Percentiles rank a stretch among this genome's conserved stretches.
Evolutionary conservation across 1,284 basidiomycete genomes (phyloP).

Genomic region (Rhodotorula sp.): DNA sequence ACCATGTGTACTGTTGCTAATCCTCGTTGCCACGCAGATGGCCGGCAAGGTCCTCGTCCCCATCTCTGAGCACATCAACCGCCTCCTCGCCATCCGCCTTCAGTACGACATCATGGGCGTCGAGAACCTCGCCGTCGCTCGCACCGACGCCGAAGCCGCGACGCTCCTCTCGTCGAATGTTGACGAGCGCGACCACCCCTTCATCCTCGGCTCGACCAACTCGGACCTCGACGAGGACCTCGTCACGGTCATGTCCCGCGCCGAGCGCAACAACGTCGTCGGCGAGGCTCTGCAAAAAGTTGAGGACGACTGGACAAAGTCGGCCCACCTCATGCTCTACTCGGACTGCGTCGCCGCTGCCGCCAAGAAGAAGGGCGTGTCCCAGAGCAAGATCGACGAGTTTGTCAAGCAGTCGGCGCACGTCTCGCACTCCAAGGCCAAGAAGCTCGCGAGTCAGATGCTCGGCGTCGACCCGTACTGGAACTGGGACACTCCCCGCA

Average conservation of each 20-base stretch:
- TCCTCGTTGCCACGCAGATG: conserved; percentile 51
- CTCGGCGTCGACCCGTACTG: conserved; percentile 75
- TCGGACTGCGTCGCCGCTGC: conserved; percentile 70
- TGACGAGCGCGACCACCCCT: conserved; percentile 92
- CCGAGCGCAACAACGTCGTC: conserved; percentile 73
- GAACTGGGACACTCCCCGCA: conserved; percentile 92
- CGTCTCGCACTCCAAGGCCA: conserved; percentile 67
- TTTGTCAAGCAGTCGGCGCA: conserved; percentile 64
- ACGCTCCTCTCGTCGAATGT: conserved; percentile 96
- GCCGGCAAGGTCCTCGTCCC: conserved; percentile 69
- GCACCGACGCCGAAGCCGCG: conserved; percentile 83
- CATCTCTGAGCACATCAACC: conserved; percentile 74
- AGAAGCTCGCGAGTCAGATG: conserved; percentile 72
- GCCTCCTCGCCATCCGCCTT: conserved; percentile 69
- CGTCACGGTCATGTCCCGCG: conserved; percentile 76
- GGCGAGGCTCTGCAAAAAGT: conserved; percentile 78
- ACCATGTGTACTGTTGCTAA: too few species aligned
- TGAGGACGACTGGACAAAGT: conserved; percentile 80
- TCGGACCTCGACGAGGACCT: conserved; percentile 61
- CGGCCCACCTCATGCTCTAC: conserved; percentile 78
- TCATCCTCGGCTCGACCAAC: conserved; percentile 92
- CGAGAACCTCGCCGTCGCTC: conserved; percentile 69
- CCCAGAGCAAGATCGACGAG: conserved; percentile 50
- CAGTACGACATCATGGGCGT: conserved; percentile 79
- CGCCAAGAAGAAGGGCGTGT: conserved; percentile 62